These are phyloP conservation scores for Coemansia sp. DNA, from an alignment of 192 early-diverging fungal species.

Conservation along the genomic window DNA sequence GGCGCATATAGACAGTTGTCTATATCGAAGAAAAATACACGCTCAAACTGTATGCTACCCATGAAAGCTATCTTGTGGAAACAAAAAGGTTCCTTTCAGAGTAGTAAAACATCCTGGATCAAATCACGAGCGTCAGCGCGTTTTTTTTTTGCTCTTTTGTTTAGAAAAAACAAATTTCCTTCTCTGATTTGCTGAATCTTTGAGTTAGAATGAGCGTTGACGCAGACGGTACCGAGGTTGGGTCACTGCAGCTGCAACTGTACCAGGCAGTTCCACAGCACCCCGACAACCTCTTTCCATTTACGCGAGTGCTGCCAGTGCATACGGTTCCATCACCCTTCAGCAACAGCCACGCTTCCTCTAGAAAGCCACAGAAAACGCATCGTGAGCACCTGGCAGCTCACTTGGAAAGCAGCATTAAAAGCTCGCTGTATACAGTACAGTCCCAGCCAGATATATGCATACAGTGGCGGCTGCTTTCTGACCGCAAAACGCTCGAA, in stretches of 20 bases:
- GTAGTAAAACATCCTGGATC: too few relatives aligned
- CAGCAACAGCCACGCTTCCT: background rate
- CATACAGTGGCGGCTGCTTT: slow-evolving; percentile 49
- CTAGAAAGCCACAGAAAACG: background rate
- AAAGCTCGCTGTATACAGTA: slow-evolving; percentile 37
- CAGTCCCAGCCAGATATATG: slow-evolving; percentile 42
- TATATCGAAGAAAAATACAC: slow-evolving; percentile 75
- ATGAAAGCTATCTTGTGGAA: slow-evolving; percentile 3
- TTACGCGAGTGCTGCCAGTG: slow-evolving; percentile 20
- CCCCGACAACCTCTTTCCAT: slow-evolving; percentile 49
- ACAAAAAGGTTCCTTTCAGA: too few relatives aligned
- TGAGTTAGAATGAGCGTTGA: slow-evolving; percentile 5
- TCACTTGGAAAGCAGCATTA: slow-evolving; percentile 27
- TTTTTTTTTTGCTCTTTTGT: too few relatives aligned
- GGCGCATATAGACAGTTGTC: slow-evolving; percentile 75
- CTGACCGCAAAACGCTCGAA: slow-evolving; percentile 37
- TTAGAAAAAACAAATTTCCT: too few relatives aligned
- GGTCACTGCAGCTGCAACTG: slow-evolving; percentile 30
- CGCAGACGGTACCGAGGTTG: background rate
- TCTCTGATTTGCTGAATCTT: too few relatives aligned
- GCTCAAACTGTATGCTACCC: slow-evolving; percentile 6
- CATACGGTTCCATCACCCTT: slow-evolving; percentile 36
- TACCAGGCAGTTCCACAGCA: slow-evolving; percentile 38
- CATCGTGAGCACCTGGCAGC: slow-evolving; percentile 27
- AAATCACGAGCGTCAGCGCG: too few relatives aligned